Base-by-base conservation (phyloP, 1,139 yeast genomes). In the Kodamaea fungicola region DNA sequence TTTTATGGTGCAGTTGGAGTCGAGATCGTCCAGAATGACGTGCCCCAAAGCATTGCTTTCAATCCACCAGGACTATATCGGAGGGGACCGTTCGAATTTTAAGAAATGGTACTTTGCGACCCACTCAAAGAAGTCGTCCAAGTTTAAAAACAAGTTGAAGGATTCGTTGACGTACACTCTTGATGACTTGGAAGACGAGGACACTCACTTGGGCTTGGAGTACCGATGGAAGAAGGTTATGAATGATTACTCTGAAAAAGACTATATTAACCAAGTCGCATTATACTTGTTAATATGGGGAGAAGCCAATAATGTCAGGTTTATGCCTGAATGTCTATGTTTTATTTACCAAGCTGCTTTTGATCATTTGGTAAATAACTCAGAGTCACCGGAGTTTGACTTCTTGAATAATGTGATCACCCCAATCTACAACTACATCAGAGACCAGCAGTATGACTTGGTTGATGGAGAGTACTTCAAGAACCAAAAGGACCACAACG, bases 401-500 rank as follows among this genome's bases (percentile, higher is more conserved):
- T 74, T 61, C 44, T 54, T 74, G 31, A 60, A 66, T 33, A 48
- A 59, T 13, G 55, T 71, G 4, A 67, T 76, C 9, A 68, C 71
- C 1, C 81, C 81, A 1, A 36, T 76, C 9, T 76, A 74, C 49
- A 52, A 57, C 22, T 74, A 53, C 35, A 54, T 71, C 6, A 52
- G 70, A 39, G 64, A 62, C 34, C 79, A 74, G 42, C 76, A 71
- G 38, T 71, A 63, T 42, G 59, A 59, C 24, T 30, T 49, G 1
- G 44, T 53, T 6, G 67, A 67, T 27, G 77, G 71, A 0, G 47
- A 51, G 2, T 73, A 74, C 64, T 55, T 68, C 2, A 70, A 73
- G 43, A 67, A 68, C 28, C 81, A 75, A 37, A 74, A 68, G 35
- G 96, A 88, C 54, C 96, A 88, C 52, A 66, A 74, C 41, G 64